These are phyloP conservation scores for Geotrichum reessii DNA, from an alignment of 1,139 yeast genomes.

Conservation along the genomic window DNA sequence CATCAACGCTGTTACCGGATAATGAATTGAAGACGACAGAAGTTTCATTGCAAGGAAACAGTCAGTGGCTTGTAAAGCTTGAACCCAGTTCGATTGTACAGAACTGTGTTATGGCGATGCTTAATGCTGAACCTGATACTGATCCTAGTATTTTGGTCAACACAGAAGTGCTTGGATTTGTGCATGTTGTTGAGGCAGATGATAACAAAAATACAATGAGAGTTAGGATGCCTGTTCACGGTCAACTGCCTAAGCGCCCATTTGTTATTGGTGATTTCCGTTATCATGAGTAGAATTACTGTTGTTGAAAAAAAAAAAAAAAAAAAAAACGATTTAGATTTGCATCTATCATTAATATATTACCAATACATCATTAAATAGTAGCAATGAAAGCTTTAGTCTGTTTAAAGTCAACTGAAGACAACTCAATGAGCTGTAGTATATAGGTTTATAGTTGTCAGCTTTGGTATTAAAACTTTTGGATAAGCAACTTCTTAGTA, in stretches of 20 bases:
- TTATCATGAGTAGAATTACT: constrained; percentile 52
- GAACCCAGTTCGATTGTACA: constrained; percentile 58
- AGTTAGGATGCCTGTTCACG: constrained; percentile 81
- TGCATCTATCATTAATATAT: too few species aligned
- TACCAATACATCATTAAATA: too few species aligned
- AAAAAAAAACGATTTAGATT: too few species aligned
- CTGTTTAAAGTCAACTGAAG: too few species aligned
- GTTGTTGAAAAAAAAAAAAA: neutral
- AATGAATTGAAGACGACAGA: neutral
- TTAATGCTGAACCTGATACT: constrained; percentile 52
- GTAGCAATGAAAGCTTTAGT: too few species aligned
- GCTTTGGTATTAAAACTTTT: too few species aligned
- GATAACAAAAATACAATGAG: constrained; percentile 68
- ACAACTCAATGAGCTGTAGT: too few species aligned
- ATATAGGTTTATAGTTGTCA: too few species aligned
- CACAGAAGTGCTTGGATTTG: constrained; percentile 63
- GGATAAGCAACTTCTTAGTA: too few species aligned
- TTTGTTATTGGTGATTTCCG: constrained; percentile 62
- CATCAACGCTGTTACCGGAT: neutral
- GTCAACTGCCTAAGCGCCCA: constrained; percentile 68
- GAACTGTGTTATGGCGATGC: constrained; percentile 67
- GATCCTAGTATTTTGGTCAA: constrained; percentile 47
- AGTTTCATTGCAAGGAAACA: neutral
- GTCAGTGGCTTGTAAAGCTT: constrained; percentile 33
- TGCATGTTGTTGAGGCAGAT: constrained; percentile 52